Evolutionary conservation across 352 stramenopile genomes (phyloP), one percentile per base, ranked within the genome.

Genomic region (Pythium folliculosum): DNA sequence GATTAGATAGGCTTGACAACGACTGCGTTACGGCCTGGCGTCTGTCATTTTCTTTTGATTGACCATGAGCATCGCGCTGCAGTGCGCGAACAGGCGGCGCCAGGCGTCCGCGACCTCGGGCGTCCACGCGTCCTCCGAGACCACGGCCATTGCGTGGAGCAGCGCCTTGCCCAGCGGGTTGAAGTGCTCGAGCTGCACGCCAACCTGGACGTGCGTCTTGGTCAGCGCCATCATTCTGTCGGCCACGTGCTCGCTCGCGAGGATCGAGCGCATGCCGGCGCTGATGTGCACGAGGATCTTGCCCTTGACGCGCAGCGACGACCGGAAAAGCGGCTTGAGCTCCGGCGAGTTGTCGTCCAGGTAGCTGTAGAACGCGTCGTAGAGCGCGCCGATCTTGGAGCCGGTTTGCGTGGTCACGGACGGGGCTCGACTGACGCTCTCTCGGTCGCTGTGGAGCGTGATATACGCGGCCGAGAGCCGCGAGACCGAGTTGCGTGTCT

Each of bases 211-310:
- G 40, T 86, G 77, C 1, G 77, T 86, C 72, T 77, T 73, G 32
- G 77, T 86, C 21, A 65, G 63, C 55, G 74, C 66, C n/a, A 95
- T 63, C 61, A 97, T 77, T 51, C 89, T 74, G 38, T 91, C 76
- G 3, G 81, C 77, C 16, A 97, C 71, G n/a, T 81, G 88, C n/a
- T 83, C 64, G 4, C 68, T 62, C 1, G 65, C 49, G 1, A 84
- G 67, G 27, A 88, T 72, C 13, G 69, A 58, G 21, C 75, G 69
- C 68, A 87, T 84, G 22, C 77, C 79, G 1, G 75, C 76, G 59
- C 79, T 87, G 70, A 98, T 97, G 73, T 97, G 96, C 0, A 94
- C 65, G 0, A 98, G 71, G 43, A 98, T 78, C 40, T 88, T 96
- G 85, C 90, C 92, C 27, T 77, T 75, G 27, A 96, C 79, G 19